A percentile compares a stretch with the other conserved stretches of the same genome.
Conservation (phyloP, 352 stramenopile species). For the Phytophthora meadii region DNA sequence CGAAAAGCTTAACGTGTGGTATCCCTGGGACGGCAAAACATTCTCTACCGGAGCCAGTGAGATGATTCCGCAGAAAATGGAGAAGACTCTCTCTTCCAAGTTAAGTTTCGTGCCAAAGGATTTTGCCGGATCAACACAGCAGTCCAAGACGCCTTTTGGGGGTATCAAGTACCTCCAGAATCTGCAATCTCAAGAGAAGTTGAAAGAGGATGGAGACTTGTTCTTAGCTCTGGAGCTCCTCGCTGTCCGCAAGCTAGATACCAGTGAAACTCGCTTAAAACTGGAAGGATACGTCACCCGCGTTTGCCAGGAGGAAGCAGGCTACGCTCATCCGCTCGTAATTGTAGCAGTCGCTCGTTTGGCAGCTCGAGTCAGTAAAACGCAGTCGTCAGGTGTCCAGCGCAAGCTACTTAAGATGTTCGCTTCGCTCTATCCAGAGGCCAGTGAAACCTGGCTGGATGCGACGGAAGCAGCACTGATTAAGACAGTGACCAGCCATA, state of each 20-base stretch:
- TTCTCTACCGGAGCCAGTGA: constrained; percentile 42
- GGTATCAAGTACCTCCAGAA: constrained; percentile 61
- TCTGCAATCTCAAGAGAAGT: constrained; percentile 32
- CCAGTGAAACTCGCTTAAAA: constrained; percentile 28
- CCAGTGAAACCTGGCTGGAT: constrained; percentile 51
- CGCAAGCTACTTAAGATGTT: constrained; percentile 60
- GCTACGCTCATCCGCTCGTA: constrained; percentile 57
- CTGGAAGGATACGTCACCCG: constrained; percentile 51
- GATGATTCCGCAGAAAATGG: constrained; percentile 42
- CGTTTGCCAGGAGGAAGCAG: constrained; percentile 7
- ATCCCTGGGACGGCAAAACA: constrained; percentile 57
- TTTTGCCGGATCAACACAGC: background rate
- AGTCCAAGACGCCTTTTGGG: constrained; percentile 50
- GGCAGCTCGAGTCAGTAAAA: constrained; percentile 27
- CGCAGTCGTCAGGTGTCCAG: constrained; percentile 22
- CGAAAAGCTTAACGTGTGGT: constrained; percentile 39
- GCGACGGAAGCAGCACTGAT: constrained; percentile 24
- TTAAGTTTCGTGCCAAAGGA: constrained; percentile 35
- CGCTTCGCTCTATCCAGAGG: constrained; percentile 57
- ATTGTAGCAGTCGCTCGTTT: constrained; percentile 61
- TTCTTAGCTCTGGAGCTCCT: constrained; percentile 70
- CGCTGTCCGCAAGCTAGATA: constrained; percentile 48
- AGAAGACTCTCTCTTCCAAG: constrained; percentile 56
- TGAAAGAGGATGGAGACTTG: constrained; percentile 51
- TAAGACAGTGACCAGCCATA: background rate